Base-by-base conservation (phyloP, 805 yeast genomes). In the Monosporozyma servazzii region DNA sequence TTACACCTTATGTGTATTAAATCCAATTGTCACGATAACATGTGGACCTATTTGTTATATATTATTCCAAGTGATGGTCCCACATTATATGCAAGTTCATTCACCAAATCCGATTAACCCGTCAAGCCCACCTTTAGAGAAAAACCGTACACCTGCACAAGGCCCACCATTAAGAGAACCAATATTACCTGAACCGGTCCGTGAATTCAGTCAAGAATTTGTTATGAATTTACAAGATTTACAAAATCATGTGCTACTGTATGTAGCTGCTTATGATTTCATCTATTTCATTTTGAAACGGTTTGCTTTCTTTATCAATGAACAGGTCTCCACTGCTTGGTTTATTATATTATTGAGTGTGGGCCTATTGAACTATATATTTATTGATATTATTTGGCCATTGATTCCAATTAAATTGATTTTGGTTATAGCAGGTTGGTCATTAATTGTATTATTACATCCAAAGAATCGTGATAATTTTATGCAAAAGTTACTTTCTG, bases 151-250 rank as follows among this genome's bases (percentile, higher is more conserved):
- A 0, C 76, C 81, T 2, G 72, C 80, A 1, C 70, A 73, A 29
- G 82, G 80, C 0, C 80, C 80, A 4, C 75, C 80, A 0, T 58
- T 84, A 40, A 59, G 70, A 43, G 70, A 71, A 11, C 73, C 78
- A 25, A 75, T 70, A 33, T 60, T 75, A 2, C 86, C 88, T 2
- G 79, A 78, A 54, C 93, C 95, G 0, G 86, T 82, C 7, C 85
- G 90, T 4, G 88, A 88, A 64, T 73, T 86, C 48, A 82, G 90
- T 31, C 73, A 86, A 51, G 96, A 88, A 63, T 88, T 88, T 62
- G 67, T 84, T 20, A 63, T 88, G 51, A 88, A 88, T 63, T 71
- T 86, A 59, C 86, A 95, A 1, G 96, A 88, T 69, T 71, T 88
- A 53, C 96, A 88, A 62, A 88, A 88, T 63, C 84, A 81, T 60